Base-by-base conservation (phyloP, 1,284 basidiomycete species). In the Meira miltonrushii region DNA sequence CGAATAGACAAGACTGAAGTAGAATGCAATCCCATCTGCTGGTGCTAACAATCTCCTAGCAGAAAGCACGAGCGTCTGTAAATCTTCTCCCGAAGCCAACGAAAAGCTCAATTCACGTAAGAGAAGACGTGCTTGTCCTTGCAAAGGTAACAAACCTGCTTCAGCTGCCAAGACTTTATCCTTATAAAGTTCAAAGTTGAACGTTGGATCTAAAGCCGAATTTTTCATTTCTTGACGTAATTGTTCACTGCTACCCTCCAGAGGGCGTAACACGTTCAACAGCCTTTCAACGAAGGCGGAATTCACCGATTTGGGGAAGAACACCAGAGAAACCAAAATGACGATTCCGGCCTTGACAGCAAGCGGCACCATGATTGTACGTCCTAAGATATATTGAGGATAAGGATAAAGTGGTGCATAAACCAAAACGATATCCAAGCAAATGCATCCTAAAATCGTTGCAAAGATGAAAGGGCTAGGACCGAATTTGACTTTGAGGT, bases 271-370 rank as follows among this genome's bases (percentile, higher is more conserved):
- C 0, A 86, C 83, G 2, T 67, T 79, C 48, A 82, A 80, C 1
- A 89, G 79, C 4, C 83, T 80, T 23, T 78, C 80, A 1, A 84
- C 84, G 68, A 87, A 89, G 55, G 83, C 81, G 0, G 86, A 80
- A 4, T 87, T 87, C 53, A 87, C 81, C 0, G 86, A 85, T 7
- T 82, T 81, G 0, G 88, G 88, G 73, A 88, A 89, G 52, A 90
- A 79, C 50, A 84, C 40, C 6, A 84, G 74, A 6, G 86, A 84
- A 12, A 80, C 72, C 5, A 83, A 50, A 50, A 89, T 79, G 11
- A 84, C 79, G 37, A 89, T 68, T 0, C 81, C 86, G 2, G 84
- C 82, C 68, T 88, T 86, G 60, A 88, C 79, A 0, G 80, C 75
- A 5, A 89, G 71, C 0, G 88, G 88, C 1, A 89, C 53, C 15